Conservation (phyloP, 2,329 filamentous ascomycete species). For the Xylariaceae sp. region DNA sequence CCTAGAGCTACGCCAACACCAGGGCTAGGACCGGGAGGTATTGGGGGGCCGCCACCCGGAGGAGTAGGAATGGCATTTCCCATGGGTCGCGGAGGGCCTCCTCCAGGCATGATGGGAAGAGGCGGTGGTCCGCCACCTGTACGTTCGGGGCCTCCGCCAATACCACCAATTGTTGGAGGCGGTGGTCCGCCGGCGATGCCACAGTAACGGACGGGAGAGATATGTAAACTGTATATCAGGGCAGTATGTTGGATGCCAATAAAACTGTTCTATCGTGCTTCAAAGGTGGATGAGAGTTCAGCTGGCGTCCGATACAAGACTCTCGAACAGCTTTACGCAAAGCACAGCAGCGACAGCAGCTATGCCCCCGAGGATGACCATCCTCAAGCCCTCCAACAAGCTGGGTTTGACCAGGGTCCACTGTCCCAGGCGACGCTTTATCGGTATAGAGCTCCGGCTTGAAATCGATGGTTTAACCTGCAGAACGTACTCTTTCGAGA, state of each 20-base stretch:
- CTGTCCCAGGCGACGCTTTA: constrained; percentile 36
- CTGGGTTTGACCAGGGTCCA: constrained; percentile 26
- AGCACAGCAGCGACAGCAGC: constrained; percentile 56
- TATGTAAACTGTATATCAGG: constrained; percentile 2
- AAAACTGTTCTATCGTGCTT: neutral
- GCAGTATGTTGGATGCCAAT: neutral
- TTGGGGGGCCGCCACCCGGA: constrained; percentile 12
- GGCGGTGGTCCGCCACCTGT: constrained; percentile 6
- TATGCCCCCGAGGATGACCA: constrained; percentile 54
- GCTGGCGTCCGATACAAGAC: constrained; percentile 10
- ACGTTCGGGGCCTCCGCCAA: constrained; percentile 14
- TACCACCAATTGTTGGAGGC: constrained; percentile 4
- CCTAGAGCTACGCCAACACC: neutral
- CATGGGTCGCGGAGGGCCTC: constrained; percentile 21
- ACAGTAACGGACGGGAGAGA: neutral
- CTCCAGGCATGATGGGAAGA: constrained; percentile 12
- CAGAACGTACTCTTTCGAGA: constrained; percentile 55
- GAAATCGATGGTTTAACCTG: constrained; percentile 8
- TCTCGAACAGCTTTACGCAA: constrained; percentile 49
- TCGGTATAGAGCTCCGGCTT: constrained; percentile 24
- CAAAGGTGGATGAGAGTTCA: neutral
- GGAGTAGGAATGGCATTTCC: constrained; percentile 17
- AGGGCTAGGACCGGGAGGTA: neutral
- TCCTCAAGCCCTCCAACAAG: constrained; percentile 52
- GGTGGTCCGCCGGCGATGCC: constrained; percentile 22